Base-by-base conservation (phyloP, 768 basidiomycete species). In the Mrakia frigida region DNA sequence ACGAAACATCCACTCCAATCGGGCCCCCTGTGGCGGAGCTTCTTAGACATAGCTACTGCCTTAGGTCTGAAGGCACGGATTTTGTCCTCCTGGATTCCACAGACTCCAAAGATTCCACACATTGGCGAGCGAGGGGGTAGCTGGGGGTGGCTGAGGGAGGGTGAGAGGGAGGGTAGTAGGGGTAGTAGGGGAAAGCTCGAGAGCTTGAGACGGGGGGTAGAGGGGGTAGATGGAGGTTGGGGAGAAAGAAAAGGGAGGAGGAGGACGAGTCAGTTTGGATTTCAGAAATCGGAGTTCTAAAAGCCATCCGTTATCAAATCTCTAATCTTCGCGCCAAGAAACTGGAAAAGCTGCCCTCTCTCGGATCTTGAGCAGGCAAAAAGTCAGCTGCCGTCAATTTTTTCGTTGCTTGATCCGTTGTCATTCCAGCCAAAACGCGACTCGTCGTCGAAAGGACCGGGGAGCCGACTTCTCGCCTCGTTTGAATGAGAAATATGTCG, bases 1-100 rank as follows among this genome's bases (percentile, higher is more conserved):
- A 94, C 91, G 83, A 89, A 91, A 85, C 93, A 96, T 39, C 97
- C 97, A 21, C 93, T 94, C 97, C 97, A 99, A 84, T 99, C 97
- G 16, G 97, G 97, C 21, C 97, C 97, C 79, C 95, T 90, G 82
- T 97, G 95, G 71, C 96, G 88, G 77, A 93, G 90, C 79, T 89
- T 89, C 85, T 94, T 97, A 16, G 94, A 94, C 80, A 92, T 87
- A 5, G 92, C 90, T 75, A 98, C 90, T 81, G 89, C 91, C 74
- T 86, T 88, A 63, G 90, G 86, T 78, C 95, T 87, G 80, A 90
- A 90, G 33, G 84, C 83, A 52, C 87, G 81, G 50, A 94, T 90
- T 74, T 89, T 81, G 76, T 81, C 90, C 78, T 90, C 86, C 76
- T 94, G 83, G 79, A 91, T 91, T 81, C 94, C 93, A 70, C 56